phyloP scores from a whole-genome alignment of 495 filamentous ascomycete genomes.

The Thozetella sp. region DNA sequence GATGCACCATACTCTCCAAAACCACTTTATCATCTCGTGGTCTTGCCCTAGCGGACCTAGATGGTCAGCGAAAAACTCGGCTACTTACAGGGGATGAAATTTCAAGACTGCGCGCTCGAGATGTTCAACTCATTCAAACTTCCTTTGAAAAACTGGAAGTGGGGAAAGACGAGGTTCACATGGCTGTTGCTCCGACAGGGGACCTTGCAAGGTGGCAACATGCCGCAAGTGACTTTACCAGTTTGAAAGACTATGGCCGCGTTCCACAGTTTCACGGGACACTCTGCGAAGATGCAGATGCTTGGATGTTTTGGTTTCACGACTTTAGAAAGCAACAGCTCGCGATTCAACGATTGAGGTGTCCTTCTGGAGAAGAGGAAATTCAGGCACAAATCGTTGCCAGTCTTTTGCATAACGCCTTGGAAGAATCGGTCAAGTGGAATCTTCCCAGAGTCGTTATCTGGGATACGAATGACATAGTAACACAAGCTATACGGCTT shows the following conservation, averaged over 20 bases:
- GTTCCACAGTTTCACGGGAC: slow-evolving; percentile 11
- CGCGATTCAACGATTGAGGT: slow-evolving; percentile 13
- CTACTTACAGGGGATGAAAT: not conserved
- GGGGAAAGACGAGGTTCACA: not conserved
- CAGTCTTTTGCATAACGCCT: not conserved
- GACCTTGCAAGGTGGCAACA: not conserved
- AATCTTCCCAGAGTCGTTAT: not conserved
- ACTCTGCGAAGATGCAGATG: slow-evolving; percentile 16
- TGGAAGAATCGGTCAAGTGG: not conserved
- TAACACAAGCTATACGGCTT: not conserved
- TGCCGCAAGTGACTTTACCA: not conserved
- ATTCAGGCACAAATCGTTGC: not conserved
- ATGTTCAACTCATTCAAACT: not conserved
- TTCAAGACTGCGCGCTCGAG: not conserved
- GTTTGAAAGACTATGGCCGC: not conserved
- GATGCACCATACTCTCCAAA: not conserved
- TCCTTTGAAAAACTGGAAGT: not conserved
- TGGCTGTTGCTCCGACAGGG: not conserved
- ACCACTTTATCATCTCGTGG: not conserved
- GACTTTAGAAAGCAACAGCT: slow-evolving; percentile 11
- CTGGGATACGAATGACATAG: not conserved
- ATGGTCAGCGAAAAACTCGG: not conserved
- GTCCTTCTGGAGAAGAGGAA: slow-evolving; percentile 9
- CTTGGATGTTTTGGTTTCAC: slow-evolving; percentile 22
- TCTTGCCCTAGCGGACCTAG: not conserved